A percentile compares a stretch with the other conserved stretches of the same genome.
phyloP scores from a whole-genome alignment of 768 basidiomycete genomes.

The Termitomyces sp. region DNA sequence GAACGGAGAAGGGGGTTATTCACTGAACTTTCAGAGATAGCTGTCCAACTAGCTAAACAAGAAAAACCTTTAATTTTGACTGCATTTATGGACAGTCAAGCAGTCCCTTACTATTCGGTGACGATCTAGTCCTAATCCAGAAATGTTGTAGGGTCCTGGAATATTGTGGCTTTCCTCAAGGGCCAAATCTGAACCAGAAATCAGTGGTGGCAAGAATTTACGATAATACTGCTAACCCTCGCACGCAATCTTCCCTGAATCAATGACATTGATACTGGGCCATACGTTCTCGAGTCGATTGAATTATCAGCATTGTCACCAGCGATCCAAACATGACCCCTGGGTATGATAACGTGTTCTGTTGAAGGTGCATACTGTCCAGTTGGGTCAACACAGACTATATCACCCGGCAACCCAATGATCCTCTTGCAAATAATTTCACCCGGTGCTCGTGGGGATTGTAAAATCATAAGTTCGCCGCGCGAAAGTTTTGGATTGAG shows the following conservation, averaged over 20 bases:
- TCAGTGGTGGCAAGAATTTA: neutral
- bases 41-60: neutral
- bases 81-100: neutral
- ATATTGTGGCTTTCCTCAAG: conserved; percentile 28
- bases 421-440: conserved; percentile 83
- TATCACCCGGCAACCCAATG: conserved; percentile 85
- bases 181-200: conserved; percentile 38
- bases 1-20: conserved; percentile 94
- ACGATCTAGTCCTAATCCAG: conserved; percentile 14
- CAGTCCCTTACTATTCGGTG: neutral
- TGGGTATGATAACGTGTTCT: conserved; percentile 75
- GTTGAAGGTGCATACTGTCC: conserved; percentile 54
- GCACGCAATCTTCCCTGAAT: conserved; percentile 64
- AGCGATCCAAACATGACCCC: conserved; percentile 83
- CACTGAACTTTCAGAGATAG: conserved; percentile 74
- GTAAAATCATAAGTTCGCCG: conserved; percentile 73
- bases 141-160: conserved; percentile 35
- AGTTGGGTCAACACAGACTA: conserved; percentile 84
- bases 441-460: conserved; percentile 62
- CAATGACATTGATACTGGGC: conserved; percentile 81
- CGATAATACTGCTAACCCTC: conserved; percentile 39
- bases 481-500: conserved; percentile 51
- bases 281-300: conserved; percentile 88
- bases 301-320: conserved; percentile 86
- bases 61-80: neutral